These are phyloP conservation scores for Taiwanofungus camphoratus DNA, from an alignment of 1,284 basidiomycete species.

Conservation along the genomic window DNA sequence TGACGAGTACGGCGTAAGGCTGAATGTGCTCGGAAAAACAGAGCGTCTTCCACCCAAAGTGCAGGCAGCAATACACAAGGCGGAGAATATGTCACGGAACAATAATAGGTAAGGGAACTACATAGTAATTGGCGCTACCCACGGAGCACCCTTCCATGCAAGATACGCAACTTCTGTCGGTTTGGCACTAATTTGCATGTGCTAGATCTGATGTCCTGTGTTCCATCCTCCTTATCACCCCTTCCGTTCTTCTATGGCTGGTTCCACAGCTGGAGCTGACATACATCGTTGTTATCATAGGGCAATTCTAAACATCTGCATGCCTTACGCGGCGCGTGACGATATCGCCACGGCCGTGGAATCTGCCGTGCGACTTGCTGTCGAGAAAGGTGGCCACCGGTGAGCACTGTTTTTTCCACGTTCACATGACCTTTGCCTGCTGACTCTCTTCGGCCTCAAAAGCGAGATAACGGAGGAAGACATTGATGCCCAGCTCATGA, in stretches of 20 bases:
- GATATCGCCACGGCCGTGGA: slow-evolving; percentile 84
- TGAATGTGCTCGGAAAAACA: slow-evolving; percentile 79
- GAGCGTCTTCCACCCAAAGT: slow-evolving; percentile 79
- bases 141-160: no score
- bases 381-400: slow-evolving; percentile 29
- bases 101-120: slow-evolving; percentile 62
- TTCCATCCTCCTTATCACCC: no score
- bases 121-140: no score
- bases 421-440: slow-evolving; percentile 4
- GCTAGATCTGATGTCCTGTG: no score
- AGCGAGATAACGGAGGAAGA: slow-evolving; percentile 60
- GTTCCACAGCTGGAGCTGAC: no score
- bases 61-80: slow-evolving; percentile 62
- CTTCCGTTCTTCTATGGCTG: no score
- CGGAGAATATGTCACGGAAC: slow-evolving; percentile 75
- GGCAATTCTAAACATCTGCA: slow-evolving; percentile 90
- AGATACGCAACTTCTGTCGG: no score
- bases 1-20: slow-evolving; percentile 76
- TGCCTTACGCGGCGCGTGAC: slow-evolving; percentile 90
- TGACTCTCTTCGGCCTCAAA: not conserved
- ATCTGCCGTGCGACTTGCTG: slow-evolving; percentile 45
- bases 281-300: no score
- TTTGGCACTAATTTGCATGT: no score
- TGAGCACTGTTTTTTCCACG: not conserved
- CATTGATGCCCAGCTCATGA: slow-evolving; percentile 65